A percentile compares a stretch with the other conserved stretches of the same genome.
Evolutionary conservation across 2,329 filamentous ascomycete genomes (phyloP).

Genomic region (Macrophomina phaseolina): DNA sequence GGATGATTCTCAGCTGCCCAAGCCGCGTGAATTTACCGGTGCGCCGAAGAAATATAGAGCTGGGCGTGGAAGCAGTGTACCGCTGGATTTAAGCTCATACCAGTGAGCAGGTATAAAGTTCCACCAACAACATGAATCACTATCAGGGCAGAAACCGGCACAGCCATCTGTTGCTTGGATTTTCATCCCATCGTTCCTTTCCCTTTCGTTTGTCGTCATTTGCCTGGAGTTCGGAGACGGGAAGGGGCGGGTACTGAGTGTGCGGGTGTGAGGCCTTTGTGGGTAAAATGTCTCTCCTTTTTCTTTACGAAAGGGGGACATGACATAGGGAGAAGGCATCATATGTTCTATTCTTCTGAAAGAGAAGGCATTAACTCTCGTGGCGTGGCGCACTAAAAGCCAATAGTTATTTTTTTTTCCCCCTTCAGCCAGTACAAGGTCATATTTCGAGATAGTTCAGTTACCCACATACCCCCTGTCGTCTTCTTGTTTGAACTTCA

Average conservation of each 20-base stretch:
- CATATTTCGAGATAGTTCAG: constrained; percentile 2
- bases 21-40: constrained; percentile 80
- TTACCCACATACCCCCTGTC: constrained; percentile 18
- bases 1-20: constrained; percentile 79
- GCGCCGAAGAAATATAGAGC: constrained; percentile 81
- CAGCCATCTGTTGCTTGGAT: not conserved
- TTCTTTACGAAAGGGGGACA: not conserved
- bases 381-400: not conserved
- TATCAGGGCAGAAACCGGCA: constrained; percentile 6
- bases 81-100: constrained; percentile 76
- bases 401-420: not conserved
- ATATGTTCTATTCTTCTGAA: not conserved
- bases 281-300: not conserved
- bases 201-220: constrained; percentile 7
- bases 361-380: not conserved
- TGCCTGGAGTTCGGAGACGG: constrained; percentile 22
- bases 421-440: not conserved
- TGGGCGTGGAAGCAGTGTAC: constrained; percentile 91
- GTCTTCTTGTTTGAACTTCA: not conserved
- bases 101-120: constrained; percentile 35
- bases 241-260: not conserved
- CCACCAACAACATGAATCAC: not conserved
- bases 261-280: not conserved
- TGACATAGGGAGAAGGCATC: not conserved
- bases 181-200: not conserved